Base-by-base conservation (phyloP, 345 rosid species). In the Luvunga scandens region DNA sequence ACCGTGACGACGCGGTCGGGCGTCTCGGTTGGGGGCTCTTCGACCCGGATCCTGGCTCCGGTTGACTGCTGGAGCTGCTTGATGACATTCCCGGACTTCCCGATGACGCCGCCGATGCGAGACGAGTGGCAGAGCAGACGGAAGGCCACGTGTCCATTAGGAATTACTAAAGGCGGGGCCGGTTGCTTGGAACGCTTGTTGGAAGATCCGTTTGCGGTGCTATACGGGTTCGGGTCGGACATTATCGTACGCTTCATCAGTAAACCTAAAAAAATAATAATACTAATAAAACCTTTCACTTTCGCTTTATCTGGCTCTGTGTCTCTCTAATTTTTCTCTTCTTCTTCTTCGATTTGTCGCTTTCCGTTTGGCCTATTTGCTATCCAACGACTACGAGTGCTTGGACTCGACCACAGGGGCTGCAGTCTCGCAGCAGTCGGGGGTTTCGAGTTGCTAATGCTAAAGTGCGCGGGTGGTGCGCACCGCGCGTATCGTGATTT, bases 71-170 rank as follows among this genome's bases (percentile, higher is more conserved):
- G 97, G 8, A 95, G 93, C 80, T 88, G 91, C 84, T 93, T 95
- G 87, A 95, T 91, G 59, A 92, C 82, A 75, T 42, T 82, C 24
- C 98, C 98, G 16, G 95, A 87, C 87, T 90, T 95, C 0, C 98
- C 98, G 24, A 95, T 95, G 60, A 95, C 85, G 45, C 98, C 97
- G 3, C 98, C 98, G 61, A 95, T 85, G 19, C 90, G 90, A 1
- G 95, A 90, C 18, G 85, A 76, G 72, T 90, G 93, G 71, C 95
- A 92, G 22, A 93, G 91, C 66, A 93, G 84, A 42, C 97, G 92
- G 83, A 95, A 92, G 31, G 86, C 77, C 19, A 83, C 93, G 82
- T 91, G 91, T 1, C 91, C 93, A 5, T 83, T 81, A 3, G 94
- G 95, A 9, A 89, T 79, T 4, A 71, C 1, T 27, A 84, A 74